Evolutionary conservation across 352 stramenopile genomes (phyloP), one percentile per base, ranked within the genome.

Genomic region (Nothophytophthora sp.): DNA sequence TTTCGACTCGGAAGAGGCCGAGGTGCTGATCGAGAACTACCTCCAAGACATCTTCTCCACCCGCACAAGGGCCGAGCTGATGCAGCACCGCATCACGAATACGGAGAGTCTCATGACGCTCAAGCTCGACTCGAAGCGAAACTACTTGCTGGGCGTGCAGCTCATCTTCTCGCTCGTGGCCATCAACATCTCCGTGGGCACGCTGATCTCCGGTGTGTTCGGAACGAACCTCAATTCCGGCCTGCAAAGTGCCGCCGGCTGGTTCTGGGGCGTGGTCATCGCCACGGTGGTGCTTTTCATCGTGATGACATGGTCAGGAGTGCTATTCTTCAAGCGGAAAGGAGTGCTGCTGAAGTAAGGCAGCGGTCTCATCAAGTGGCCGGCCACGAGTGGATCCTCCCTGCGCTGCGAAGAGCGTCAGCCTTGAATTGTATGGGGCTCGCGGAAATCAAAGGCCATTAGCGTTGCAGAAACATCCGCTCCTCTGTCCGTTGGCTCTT

Each of bases 11-110:
- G 76, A 88, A 60, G 74, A 86, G 55, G 76, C 73, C 3, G 76
- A 88, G 50, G 72, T 70, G 0, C 43, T 89, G 36, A 63, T 89
- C 22, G 74, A 89, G 44, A 84, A 79, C 20, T 89, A 89, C 35
- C 49, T 89, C n/a, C 74, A 86, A 29, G 74, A 90, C 34, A 90
- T 90, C 22, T 79, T 86, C 43, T 80, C 79, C 9, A 89, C 75
- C 1, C 70, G 71, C 9, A 86, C 78, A 9, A 89, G 79, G 30
- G 76, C 74, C 8, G 66, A 54, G 12, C 47, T 90, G 1, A 55
- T 90, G 41, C 76, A 88, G 52, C 65, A 74, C 19, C 79, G 79
- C 9, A 88, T 90, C 41, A 47, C 73, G 29, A 87, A 83, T 48
- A 87, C 78, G 13, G 76, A 90, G 48, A 83, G 63, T 38, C 56